Base-by-base conservation (phyloP, 306 rosid genomes). In the Prinsepia uniflora region DNA sequence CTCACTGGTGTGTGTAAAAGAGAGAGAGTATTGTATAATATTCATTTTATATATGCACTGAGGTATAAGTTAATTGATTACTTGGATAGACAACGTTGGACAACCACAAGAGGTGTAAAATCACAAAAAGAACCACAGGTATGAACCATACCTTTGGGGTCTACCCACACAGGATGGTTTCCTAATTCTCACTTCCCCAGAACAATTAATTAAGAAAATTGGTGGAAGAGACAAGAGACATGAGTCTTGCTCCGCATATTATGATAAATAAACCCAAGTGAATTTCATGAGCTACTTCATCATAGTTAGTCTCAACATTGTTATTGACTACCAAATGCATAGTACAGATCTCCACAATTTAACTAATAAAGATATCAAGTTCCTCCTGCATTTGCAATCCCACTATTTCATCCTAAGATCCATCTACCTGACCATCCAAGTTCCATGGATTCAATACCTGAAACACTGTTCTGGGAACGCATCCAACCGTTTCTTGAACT, bases 401-500 rank as follows among this genome's bases (percentile, higher is more conserved):
- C 7, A 6, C 43, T 48, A 48, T 34, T 17, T 5, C 43, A 50
- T 39, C n/a, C 19, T 58, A 30, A 55, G 17, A 5, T 10, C 61
- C 39, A 56, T 18, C 13, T 56, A 56, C 71, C 34, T 11, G n/a
- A 13, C 57, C 24, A 3, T 56, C 22, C 6, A 70, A 67, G n/a
- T 59, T 44, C 43, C 24, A 55, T 42, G 65, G 52, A 65, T 6
- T 64, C 36, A 65, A 43, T 77, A 90, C 98, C 98, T 88, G 76
- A 90, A 88, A 84, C 98, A 93, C 78, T 93, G 98, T 58, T 90
- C 86, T 42, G 96, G 97, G 70, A 48, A 65, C 2, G 90, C 93
- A 83, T 88, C 94, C 84, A 93, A 45, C 63, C 86, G 88, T 75
- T 90, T 90, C 85, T 85, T 88, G 81, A 93, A 93, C 87, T 93